A percentile compares a stretch with the other conserved stretches of the same genome.
Evolutionary conservation across 1,139 yeast species (phyloP).

Genomic region (Saccharomyces hybrid): DNA sequence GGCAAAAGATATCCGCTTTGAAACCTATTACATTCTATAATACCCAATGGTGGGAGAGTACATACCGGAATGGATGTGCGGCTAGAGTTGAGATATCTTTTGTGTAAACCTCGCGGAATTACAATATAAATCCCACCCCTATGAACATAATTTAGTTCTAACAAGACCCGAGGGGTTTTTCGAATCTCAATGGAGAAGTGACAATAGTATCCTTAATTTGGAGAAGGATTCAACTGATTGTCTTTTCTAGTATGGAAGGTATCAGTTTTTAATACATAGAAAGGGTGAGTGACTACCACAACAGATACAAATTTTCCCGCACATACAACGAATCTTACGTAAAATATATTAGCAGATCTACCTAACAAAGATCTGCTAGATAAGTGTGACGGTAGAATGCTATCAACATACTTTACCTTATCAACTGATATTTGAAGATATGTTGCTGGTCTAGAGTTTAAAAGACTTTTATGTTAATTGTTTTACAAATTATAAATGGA

Average conservation of each 20-base stretch:
- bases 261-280: background rate
- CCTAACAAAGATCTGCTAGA: background rate
- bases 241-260: background rate
- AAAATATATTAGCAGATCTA: background rate
- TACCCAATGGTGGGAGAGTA: background rate
- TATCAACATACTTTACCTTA: background rate
- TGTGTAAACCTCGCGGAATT: background rate
- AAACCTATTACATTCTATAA: background rate
- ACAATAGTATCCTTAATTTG: background rate
- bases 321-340: background rate
- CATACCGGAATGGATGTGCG: background rate
- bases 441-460: background rate
- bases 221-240: background rate
- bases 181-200: background rate
- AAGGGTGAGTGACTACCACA: background rate
- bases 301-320: background rate
- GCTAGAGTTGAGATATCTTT: background rate
- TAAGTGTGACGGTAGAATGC: background rate
- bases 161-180: background rate
- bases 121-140: background rate
- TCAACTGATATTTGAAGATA: too few relatives aligned
- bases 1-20: background rate
- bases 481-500: slow-evolving; percentile 1
- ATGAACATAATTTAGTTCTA: background rate
- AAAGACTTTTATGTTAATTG: background rate